Base-by-base conservation (phyloP, 371 early-diverging fungal genomes). In the Mucor irregularis region DNA sequence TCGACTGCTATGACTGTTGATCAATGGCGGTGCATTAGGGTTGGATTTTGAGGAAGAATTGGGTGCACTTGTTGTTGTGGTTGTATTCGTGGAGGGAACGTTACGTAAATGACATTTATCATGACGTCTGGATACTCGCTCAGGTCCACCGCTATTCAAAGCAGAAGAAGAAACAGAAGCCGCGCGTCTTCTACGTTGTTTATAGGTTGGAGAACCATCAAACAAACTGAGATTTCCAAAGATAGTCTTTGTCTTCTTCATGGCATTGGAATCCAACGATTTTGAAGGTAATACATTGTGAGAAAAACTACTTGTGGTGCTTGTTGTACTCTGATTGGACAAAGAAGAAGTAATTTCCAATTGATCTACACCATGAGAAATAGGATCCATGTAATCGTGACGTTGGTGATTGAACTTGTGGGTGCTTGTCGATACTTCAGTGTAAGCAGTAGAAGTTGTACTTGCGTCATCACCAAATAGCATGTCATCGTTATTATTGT, bases 171-270 rank as follows among this genome's bases (percentile, higher is more conserved):
- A 67, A 10, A 75, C 71, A 11, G 84, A 82, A 25, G 79, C 72
- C 6, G 84, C 81, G 22, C 85, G 77, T 67, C 94, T 74, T 43
- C 87, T 70, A 28, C 90, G 74, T 58, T 86, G 86, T 58, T 89
- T 89, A 69, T 87, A 87, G 1, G 82, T 83, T 7, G 87, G 87
- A 3, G 87, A 82, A 3, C 87, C 87, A 37, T 86, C 90, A 69
- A 89, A 84, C 14, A 89, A 71, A 4, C 82, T 75, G 39, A 86
- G 70, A 34, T 80, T 71, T 26, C 85, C 85, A 71, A 83, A 82
- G 22, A 84, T 68, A 0, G 68, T 56, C 30, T 71, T 71, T 8
- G 66, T 69, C 50, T 75, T 75, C 38, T 69, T 66, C 16, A 75
- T 48, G 8, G 68, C 55, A 42, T 69, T 73, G n/a, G 68, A 53